These are phyloP conservation scores for Pseudogymnoascus sp. DNA, from an alignment of 2,329 filamentous ascomycete species.

Conservation along the genomic window DNA sequence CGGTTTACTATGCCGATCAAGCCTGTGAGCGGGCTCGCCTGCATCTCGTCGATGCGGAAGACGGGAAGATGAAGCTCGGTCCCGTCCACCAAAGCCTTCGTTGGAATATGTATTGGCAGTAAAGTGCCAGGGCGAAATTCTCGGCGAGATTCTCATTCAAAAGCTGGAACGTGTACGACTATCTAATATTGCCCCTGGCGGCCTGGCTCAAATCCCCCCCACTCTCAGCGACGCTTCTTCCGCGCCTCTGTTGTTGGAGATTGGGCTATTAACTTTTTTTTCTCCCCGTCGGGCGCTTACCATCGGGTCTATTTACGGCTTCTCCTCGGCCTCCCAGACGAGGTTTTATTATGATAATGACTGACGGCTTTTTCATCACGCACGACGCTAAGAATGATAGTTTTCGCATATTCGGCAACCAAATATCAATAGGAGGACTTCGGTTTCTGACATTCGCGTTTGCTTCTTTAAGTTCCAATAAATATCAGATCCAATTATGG, in stretches of 20 bases:
- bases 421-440: background rate
- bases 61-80: background rate
- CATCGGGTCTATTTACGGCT: background rate
- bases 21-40: constrained; percentile 74
- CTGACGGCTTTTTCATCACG: background rate
- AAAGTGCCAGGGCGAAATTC: background rate
- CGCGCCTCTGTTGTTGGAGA: background rate
- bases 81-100: background rate
- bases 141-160: background rate
- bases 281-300: background rate
- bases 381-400: background rate
- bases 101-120: constrained; percentile 14
- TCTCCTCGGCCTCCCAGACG: background rate
- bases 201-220: background rate
- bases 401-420: background rate
- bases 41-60: constrained; percentile 39
- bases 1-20: constrained; percentile 93
- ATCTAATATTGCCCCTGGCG: background rate
- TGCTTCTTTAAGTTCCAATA: background rate
- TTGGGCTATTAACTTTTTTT: background rate
- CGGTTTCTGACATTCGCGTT: background rate
- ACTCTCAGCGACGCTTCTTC: background rate
- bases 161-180: background rate
- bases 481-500: background rate
- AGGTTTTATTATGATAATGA: background rate